Evolutionary conservation across 768 basidiomycete species (phyloP), one percentile per base, ranked within the genome.

Genomic region (Podaxis sp.): DNA sequence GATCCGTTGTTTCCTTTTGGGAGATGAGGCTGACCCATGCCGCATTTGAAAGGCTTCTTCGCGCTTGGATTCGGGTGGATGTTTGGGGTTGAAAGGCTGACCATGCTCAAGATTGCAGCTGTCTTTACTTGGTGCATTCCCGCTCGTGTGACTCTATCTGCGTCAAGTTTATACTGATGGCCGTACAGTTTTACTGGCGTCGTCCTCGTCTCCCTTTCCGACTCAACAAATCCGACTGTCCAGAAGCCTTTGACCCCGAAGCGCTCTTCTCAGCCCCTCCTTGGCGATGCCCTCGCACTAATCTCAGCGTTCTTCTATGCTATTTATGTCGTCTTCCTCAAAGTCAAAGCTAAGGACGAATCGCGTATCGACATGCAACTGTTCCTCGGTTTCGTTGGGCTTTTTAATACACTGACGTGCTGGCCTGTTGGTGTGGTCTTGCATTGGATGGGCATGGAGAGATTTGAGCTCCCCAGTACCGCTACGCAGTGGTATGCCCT

Each of bases 341-440:
- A 98, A 74, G 90, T 95, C 50, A 86, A 86, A 59, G 90, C 96
- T 54, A 85, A 83, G 46, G 82, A 82, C 36, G 93, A 96, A 70
- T 90, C 90, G 4, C 83, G 93, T 59, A 83, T 95, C 68, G 88
- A 96, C 72, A 95, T 96, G 95, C 91, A 93, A 66, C 79, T 96
- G 28, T 95, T 97, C 79, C 95, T 97, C 68, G 96, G 96, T 26
- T 96, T 92, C 66, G 94, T 96, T 40, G 94, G 95, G 10, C 77
- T 94, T 12, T 93, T 92, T 80, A 96, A 92, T 72, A 85, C 93
- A 71, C 64, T 90, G 4, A 73, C 80, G 13, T 85, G 85, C 63
- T 91, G 92, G 87, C 93, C 94, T 0, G 74, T 94, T 12, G 93
- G 88, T 2, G 68, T 94, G 24, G 59, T 94, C 50, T 82, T 98